These are phyloP conservation scores for Tilletiaria anomala DNA, from an alignment of 1,284 basidiomycete genomes.

Conservation along the genomic window DNA sequence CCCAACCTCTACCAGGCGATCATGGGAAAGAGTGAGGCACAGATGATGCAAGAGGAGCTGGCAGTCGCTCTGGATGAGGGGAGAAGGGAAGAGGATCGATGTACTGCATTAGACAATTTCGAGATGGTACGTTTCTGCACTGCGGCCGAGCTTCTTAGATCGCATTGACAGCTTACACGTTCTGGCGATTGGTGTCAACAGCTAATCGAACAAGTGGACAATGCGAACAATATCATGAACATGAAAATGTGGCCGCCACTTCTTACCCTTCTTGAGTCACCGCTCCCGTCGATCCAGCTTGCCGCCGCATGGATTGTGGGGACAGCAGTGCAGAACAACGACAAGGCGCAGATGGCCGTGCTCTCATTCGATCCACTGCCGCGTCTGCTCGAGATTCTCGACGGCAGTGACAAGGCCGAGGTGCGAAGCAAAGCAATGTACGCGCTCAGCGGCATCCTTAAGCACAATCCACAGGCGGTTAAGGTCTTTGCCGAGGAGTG, in stretches of 20 bases:
- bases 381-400: not conserved
- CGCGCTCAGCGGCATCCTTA: constrained; percentile 65
- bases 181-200: constrained; percentile 32
- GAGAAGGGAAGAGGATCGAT: constrained; percentile 38
- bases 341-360: constrained; percentile 61
- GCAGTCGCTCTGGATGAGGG: constrained; percentile 18
- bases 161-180: not conserved
- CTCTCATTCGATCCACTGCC: constrained; percentile 46
- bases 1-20: constrained; percentile 16
- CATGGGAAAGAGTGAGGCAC: constrained; percentile 37
- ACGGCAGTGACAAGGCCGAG: not conserved
- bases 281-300: constrained; percentile 53
- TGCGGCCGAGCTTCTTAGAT: not conserved
- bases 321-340: constrained; percentile 89
- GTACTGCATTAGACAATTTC: constrained; percentile 75
- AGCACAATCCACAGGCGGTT: constrained; percentile 63
- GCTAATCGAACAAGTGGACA: constrained; percentile 87
- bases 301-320: constrained; percentile 81
- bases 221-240: constrained; percentile 77
- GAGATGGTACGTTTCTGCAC: constrained; percentile 61
- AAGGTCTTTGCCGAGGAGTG: constrained; percentile 45
- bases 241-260: constrained; percentile 76
- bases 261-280: constrained; percentile 51
- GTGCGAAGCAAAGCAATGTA: constrained; percentile 63
- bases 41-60: constrained; percentile 38